Evolutionary conservation across 257 asterid species (phyloP).

Genomic region (Penstemon davidsonii): DNA sequence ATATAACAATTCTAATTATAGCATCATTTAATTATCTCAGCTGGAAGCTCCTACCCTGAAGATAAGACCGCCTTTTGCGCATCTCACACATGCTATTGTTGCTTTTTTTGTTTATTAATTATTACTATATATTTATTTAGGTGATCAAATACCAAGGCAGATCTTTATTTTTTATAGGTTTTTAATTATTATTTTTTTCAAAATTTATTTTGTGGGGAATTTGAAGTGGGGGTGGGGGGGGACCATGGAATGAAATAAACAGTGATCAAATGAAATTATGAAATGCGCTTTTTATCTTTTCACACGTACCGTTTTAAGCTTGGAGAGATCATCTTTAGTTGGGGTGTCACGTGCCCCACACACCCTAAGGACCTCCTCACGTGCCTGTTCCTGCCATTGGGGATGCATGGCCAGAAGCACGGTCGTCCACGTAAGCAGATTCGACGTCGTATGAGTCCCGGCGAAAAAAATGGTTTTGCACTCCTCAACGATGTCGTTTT

Average conservation of each 20-base stretch:
- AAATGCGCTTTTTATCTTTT: not conserved
- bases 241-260: conserved; percentile 25
- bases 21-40: not conserved
- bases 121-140: conserved; percentile 1
- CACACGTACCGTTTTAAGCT: conserved; percentile 73
- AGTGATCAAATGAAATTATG: not conserved
- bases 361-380: conserved; percentile 85
- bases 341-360: conserved; percentile 89
- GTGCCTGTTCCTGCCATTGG: conserved; percentile 96
- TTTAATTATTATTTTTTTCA: not conserved
- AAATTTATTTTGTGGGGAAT: not conserved
- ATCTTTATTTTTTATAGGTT: not conserved
- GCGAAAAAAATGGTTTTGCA: conserved; percentile 93
- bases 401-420: conserved; percentile 90
- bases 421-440: conserved; percentile 88
- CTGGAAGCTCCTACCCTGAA: conserved; percentile 32
- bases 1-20: not conserved
- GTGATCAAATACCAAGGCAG: conserved; percentile 35
- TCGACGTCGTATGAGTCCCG: conserved; percentile 84
- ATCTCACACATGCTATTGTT: conserved; percentile 49
- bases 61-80: conserved; percentile 44
- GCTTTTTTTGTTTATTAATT: not conserved
- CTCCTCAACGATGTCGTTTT: conserved; percentile 81
- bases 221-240: conserved; percentile 23
- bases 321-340: conserved; percentile 59